phyloP scores from a whole-genome alignment of 2,329 filamentous ascomycete genomes.

The Cadophora malorum region DNA sequence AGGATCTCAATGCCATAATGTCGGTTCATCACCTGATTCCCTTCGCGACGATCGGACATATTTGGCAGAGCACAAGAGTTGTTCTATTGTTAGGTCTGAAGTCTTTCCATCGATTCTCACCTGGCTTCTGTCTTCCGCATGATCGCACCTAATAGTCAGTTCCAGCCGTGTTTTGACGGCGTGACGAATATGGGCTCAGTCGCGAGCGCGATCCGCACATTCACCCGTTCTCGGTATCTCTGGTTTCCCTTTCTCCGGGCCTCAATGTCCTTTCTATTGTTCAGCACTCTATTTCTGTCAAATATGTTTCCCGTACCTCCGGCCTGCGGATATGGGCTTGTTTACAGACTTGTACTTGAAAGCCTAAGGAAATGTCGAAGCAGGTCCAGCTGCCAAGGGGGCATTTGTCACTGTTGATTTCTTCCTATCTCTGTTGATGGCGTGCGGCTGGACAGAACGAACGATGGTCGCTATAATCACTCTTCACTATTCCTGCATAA shows the following conservation, averaged over 20 bases:
- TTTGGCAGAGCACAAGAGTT: background rate
- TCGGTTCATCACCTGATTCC: background rate
- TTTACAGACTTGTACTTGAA: constrained; percentile 13
- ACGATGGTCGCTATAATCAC: constrained; percentile 10
- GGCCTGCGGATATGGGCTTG: background rate
- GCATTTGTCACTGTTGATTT: constrained; percentile 11
- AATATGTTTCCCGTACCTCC: constrained; percentile 17
- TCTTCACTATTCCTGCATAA: constrained; percentile 18
- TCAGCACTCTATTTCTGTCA: constrained; percentile 10
- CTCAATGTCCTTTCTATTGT: constrained; percentile 5
- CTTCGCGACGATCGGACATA: background rate
- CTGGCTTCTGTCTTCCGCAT: background rate
- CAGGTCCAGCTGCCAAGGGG: constrained; percentile 15
- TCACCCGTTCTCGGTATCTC: constrained; percentile 1
- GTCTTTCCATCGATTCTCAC: background rate
- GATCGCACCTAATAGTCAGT: background rate
- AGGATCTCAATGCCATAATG: background rate
- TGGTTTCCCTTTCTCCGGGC: constrained; percentile 7
- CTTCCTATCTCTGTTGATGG: constrained; percentile 17
- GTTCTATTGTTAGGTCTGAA: background rate
- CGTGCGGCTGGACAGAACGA: background rate
- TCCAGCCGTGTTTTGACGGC: background rate
- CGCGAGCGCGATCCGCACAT: background rate
- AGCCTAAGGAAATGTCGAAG: background rate
- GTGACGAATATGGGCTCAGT: background rate